Conservation (phyloP, 1,284 basidiomycete genomes). For the Ustilago trichophora region DNA sequence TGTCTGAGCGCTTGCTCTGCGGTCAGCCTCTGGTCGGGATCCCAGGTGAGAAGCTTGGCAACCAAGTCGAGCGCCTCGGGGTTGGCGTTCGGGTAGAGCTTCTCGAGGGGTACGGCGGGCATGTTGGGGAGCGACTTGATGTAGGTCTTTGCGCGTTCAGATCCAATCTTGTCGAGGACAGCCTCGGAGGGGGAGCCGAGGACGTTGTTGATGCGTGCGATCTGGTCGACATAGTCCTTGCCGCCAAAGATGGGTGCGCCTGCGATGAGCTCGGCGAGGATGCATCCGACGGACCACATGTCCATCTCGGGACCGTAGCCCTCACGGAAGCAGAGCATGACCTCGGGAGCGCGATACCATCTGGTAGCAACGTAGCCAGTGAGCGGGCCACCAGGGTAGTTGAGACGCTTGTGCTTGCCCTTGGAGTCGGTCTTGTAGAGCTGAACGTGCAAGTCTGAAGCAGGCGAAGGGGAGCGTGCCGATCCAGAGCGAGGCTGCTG, state of each 20-base stretch:
- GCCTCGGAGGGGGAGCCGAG: constrained; percentile 59
- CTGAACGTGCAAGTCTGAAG: constrained; percentile 39
- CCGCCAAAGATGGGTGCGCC: constrained; percentile 64
- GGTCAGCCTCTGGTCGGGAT: constrained; percentile 60
- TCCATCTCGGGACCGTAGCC: constrained; percentile 65
- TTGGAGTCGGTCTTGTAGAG: constrained; percentile 47
- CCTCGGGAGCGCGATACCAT: constrained; percentile 66
- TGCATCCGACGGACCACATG: constrained; percentile 66
- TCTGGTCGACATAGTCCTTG: constrained; percentile 66
- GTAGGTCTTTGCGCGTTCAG: constrained; percentile 58
- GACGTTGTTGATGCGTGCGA: constrained; percentile 61
- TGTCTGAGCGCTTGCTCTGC: constrained; percentile 61
- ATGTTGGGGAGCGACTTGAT: constrained; percentile 57
- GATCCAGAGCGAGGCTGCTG: constrained; percentile 11
- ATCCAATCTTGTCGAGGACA: constrained; percentile 59
- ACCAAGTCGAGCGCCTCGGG: constrained; percentile 60
- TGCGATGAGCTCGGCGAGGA: constrained; percentile 62
- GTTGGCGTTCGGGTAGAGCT: constrained; percentile 54
- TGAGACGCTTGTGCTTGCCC: constrained; percentile 49
- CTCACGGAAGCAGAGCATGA: constrained; percentile 64
- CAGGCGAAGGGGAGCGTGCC: constrained; percentile 26
- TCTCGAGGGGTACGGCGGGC: constrained; percentile 46
- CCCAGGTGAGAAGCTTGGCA: constrained; percentile 59
- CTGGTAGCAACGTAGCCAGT: constrained; percentile 65
- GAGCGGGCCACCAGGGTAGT: constrained; percentile 63